Evolutionary conservation across 139 green algal species (phyloP).

Genomic region (Tetradesmus obliquus): DNA sequence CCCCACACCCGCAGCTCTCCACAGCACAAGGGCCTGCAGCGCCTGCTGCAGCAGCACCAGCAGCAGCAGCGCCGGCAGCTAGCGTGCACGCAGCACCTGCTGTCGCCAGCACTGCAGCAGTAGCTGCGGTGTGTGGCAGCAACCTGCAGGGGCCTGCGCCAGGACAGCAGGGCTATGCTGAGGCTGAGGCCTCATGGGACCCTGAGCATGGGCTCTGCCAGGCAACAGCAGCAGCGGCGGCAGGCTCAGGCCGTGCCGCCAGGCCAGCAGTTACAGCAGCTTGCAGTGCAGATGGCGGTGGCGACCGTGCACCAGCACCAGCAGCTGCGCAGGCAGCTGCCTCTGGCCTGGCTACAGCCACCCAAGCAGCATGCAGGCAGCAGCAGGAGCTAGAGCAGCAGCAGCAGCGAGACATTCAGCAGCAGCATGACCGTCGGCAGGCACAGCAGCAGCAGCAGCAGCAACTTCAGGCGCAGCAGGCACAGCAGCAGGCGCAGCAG

Average conservation of each 20-base stretch:
- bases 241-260: not conserved
- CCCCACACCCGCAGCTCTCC: not conserved
- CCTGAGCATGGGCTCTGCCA: not conserved
- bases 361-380: not conserved
- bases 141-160: not conserved
- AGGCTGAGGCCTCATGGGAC: constrained; percentile 39
- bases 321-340: not conserved
- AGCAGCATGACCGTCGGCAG: not conserved
- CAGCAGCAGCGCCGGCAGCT: constrained; percentile 3
- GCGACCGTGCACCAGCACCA: not conserved
- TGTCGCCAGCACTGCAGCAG: constrained; percentile 11
- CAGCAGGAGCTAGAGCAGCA: not conserved
- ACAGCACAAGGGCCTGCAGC: not conserved
- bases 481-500: constrained; percentile 9
- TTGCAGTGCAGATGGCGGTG: not conserved
- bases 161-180: not conserved
- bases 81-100: not conserved
- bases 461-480: not conserved
- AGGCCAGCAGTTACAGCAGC: not conserved
- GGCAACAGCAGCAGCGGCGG: not conserved
- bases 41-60: not conserved
- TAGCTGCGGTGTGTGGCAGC: constrained; percentile 28
- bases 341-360: not conserved
- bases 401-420: not conserved
- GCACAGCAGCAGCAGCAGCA: not conserved